Conservation (phyloP, 1,139 yeast species). For the Torulaspora pretoriensis region DNA sequence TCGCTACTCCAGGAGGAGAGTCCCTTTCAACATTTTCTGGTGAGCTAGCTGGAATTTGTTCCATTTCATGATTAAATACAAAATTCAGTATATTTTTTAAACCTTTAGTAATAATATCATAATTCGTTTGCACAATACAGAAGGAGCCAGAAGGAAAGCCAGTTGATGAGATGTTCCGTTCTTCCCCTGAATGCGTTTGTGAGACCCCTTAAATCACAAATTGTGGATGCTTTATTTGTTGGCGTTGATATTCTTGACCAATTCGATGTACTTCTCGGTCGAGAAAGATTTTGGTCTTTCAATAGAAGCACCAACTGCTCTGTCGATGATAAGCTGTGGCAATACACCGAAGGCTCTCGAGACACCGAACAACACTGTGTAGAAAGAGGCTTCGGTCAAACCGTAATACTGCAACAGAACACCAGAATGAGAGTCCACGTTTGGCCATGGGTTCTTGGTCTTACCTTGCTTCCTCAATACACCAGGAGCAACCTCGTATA, state of each 20-base stretch:
- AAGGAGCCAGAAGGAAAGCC: not conserved
- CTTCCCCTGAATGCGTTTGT: conserved; percentile 1
- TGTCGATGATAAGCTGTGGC: conserved; percentile 93
- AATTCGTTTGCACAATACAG: conserved; percentile 7
- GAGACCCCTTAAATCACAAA: not conserved
- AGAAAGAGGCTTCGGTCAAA: conserved; percentile 89
- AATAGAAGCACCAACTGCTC: conserved; percentile 91
- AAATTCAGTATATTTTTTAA: not conserved
- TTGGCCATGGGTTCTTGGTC: conserved; percentile 99
- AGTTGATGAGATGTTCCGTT: not conserved
- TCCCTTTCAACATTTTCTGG: too few relatives aligned
- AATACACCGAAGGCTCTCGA: conserved; percentile 97
- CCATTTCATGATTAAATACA: not conserved
- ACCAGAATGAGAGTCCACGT: conserved; percentile 97
- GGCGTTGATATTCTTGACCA: conserved; percentile 38
- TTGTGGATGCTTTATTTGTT: conserved; percentile 10
- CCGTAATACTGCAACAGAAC: conserved; percentile 97
- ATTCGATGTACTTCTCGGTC: conserved; percentile 44
- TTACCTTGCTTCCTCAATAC: conserved; percentile 95
- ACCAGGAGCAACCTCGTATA: conserved; percentile 92
- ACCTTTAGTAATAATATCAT: conserved; percentile 4
- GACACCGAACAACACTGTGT: conserved; percentile 97
- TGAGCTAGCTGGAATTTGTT: not conserved
- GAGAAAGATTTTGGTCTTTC: conserved; percentile 98
- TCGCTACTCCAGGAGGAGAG: too few relatives aligned